Base-by-base conservation (phyloP, 805 yeast genomes). In the Candida incommunis region DNA sequence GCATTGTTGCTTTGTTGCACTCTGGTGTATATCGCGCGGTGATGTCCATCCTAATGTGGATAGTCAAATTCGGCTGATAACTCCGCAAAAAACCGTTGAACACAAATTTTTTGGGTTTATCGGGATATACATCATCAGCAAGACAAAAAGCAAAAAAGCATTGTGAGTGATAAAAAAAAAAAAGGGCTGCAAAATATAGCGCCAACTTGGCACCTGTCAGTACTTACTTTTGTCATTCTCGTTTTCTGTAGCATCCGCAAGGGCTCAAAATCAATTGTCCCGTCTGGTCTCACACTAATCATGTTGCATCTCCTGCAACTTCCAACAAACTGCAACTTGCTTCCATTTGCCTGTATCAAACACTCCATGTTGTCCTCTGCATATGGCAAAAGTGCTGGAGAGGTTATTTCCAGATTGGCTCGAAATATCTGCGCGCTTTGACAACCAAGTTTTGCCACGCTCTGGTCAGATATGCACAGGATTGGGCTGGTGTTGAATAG, bases 221-320 rank as follows among this genome's bases (percentile, higher is more conserved):
- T 25, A 31, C 37, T 9, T 31, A 31, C 37, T 18, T 31, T 31
- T 9, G 4, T 18, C 37, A 31, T 31, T n/a, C 74, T 54, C 23
- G 45, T 51, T 46, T 58, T 56, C 5, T 64, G 58, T 20, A 70
- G 51, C 22, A 59, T 58, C 43, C 58, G 52, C 45, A 59, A 67
- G 11, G 70, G 62, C 9, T 50, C 50, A 3, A 58, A 45, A 47
- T 65, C 65, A 22, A 57, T 45, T 18, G 49, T 47, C 1, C 73
- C 74, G 4, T 53, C 54, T 13, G 52, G 51, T 21, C 67, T 63
- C 11, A 68, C 62, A 2, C 70, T 63, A n/a, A 70, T 61, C 73
- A 70, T 68, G 43, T 65, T 66, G 48, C 74, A 70, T 34, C 74
- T 51, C 21, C 65, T 60, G 47, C 74, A 70, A 41, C 48, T 57